Percentiles rank a stretch among this genome's conserved stretches.
phyloP scores from a whole-genome alignment of 1,284 basidiomycete species.

The Xanthoconium separans region DNA sequence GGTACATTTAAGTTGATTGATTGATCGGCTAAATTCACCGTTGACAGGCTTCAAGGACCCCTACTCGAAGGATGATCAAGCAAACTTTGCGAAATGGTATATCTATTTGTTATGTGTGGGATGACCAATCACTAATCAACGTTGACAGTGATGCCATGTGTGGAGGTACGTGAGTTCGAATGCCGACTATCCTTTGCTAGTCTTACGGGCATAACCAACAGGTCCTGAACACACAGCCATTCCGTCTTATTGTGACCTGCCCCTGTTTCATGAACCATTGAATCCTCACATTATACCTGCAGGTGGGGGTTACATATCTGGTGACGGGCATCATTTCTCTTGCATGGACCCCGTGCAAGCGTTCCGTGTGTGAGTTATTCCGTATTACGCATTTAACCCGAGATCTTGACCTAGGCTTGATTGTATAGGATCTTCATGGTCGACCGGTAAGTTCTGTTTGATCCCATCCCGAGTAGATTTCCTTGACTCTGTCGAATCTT shows the following conservation, averaged over 20 bases:
- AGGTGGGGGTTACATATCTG: too few species aligned
- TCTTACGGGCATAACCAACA: conserved; percentile 19
- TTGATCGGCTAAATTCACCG: neutral
- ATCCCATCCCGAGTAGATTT: neutral
- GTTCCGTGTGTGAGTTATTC: conserved; percentile 23
- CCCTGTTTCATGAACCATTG: conserved; percentile 51
- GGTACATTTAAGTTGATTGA: too few species aligned
- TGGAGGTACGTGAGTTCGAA: conserved; percentile 15
- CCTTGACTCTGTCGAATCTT: neutral
- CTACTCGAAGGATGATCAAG: conserved; percentile 54
- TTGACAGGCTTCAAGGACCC: conserved; percentile 44
- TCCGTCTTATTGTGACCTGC: conserved; percentile 55
- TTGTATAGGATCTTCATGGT: conserved; percentile 28
- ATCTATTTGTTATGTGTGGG: neutral
- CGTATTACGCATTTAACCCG: neutral
- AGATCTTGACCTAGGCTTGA: conserved; percentile 2
- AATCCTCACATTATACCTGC: conserved; percentile 26
- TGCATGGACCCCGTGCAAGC: conserved; percentile 52
- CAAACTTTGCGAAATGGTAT: conserved; percentile 55
- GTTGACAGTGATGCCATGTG: too few species aligned
- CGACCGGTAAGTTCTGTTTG: conserved; percentile 17
- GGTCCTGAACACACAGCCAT: conserved; percentile 49
- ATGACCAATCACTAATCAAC: conserved; percentile 28
- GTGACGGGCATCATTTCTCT: conserved; percentile 44
- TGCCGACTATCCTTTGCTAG: neutral